Conservation (phyloP, 768 basidiomycete species). For the Russula dissimulans region DNA sequence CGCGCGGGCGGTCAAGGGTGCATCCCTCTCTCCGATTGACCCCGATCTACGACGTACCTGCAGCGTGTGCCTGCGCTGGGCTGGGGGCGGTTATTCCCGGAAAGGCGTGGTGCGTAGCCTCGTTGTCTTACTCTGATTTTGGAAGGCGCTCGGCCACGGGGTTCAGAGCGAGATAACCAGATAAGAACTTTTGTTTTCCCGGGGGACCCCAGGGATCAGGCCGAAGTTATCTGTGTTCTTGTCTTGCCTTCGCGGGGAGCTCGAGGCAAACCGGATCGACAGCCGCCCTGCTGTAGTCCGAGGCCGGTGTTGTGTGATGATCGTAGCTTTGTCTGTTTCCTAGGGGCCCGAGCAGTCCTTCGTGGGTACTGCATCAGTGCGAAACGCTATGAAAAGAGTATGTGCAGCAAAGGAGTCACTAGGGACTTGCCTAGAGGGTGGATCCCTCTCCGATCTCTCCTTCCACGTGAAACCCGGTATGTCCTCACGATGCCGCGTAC, state of each 20-base stretch:
- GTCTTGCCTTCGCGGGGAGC: background rate
- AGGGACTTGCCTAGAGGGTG: background rate
- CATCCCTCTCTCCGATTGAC: background rate
- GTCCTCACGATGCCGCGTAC: background rate
- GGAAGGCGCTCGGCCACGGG: background rate
- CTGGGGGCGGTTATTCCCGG: background rate
- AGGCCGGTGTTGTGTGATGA: background rate
- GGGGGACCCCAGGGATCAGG: background rate
- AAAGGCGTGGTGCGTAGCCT: background rate
- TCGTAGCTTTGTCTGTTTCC: background rate
- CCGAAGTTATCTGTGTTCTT: background rate
- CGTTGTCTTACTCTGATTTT: conserved; percentile 2
- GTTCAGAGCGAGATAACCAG: conserved; percentile 2
- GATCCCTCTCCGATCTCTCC: background rate
- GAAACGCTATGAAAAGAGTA: background rate
- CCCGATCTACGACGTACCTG: too few relatives aligned
- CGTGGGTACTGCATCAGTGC: background rate
- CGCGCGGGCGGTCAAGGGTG: too few relatives aligned
- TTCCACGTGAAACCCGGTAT: background rate
- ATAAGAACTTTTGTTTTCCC: background rate
- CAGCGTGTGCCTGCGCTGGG: background rate
- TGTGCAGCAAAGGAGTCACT: background rate
- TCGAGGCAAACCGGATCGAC: background rate
- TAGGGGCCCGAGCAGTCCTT: background rate
- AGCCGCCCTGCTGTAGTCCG: background rate